Base-by-base conservation (phyloP, 495 filamentous ascomycete genomes). In the Aspergillus hancockii region DNA sequence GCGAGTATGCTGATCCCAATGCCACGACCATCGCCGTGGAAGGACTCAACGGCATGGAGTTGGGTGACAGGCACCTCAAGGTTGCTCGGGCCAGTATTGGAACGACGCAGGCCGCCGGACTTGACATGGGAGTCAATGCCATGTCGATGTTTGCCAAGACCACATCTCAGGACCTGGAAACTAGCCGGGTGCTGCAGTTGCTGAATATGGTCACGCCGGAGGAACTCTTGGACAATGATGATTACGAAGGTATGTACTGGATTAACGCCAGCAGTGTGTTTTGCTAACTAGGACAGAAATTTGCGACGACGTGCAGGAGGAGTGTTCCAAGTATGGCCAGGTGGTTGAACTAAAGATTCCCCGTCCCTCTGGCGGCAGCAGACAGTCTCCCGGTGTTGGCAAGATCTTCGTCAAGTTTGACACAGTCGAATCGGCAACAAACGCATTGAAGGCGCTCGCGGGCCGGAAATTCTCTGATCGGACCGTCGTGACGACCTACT, bases 111-210 rank as follows among this genome's bases (percentile, higher is more conserved):
- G 92, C 90, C 12, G 78, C 90, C 52, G 91, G 92, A 45, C 79
- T 94, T 18, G 94, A 98, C 64, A 93, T 97, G 88, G 88, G 93
- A 25, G 93, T 98, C 60, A 97, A 96, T 62, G 95, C 93, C 61
- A 98, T 99, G 91, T 94, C 92, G 30, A 93, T 98, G 90, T 92
- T 99, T 67, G 94, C 94, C 32, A 92, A 93, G 46, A 97, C 93
- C 36, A 93, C 90, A 8, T 90, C 89, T 32, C 80, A 81, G 45
- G 88, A 92, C 59, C 70, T 89, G 38, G 90, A 93, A 58, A 84
- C 84, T 46, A 85, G 87, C 56, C 84, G 92, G 46, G 93, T 99
- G 14, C 67, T 99, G 59, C 91, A 96, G 74, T 76, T 99, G 46
- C 78, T 98, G 64, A 99, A 99, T 75, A 98, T 98, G 94, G 93